Conservation (phyloP, 164 flowering plant genomes). For the Chimonanthus salicifolius region DNA sequence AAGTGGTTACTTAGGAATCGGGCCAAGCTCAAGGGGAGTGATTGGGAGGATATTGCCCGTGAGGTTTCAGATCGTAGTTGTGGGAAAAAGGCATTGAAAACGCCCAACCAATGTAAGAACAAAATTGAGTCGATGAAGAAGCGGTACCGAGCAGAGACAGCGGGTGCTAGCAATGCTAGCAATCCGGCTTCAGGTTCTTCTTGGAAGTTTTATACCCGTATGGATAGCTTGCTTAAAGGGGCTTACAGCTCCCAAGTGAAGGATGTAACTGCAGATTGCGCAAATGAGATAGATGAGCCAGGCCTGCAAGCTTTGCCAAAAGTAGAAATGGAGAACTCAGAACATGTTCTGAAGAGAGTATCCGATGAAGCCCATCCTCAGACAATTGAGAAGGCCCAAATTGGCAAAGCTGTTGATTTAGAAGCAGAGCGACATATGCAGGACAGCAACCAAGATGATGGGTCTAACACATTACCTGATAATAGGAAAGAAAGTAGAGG, state of each 20-base stretch:
- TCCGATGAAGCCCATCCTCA: not conserved
- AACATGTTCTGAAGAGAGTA: not conserved
- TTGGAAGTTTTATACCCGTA: conserved; percentile 19
- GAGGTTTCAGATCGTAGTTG: conserved; percentile 15
- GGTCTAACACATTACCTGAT: conserved; percentile 19
- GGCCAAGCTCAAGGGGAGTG: conserved; percentile 23
- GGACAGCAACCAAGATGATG: conserved; percentile 19
- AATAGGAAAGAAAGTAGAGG: conserved; percentile 12
- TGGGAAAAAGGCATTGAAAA: conserved; percentile 12
- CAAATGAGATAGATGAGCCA: conserved; percentile 6
- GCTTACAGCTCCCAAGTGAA: conserved; percentile 1
- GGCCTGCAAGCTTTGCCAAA: conserved; percentile 7
- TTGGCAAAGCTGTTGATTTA: conserved; percentile 10
- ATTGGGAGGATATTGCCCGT: conserved; percentile 25
- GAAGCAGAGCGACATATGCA: conserved; percentile 10
- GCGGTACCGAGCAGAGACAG: conserved; percentile 19
- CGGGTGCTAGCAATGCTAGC: not conserved
- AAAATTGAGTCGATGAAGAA: conserved; percentile 29
- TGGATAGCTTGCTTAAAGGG: conserved; percentile 21
- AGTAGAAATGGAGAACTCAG: conserved; percentile 14
- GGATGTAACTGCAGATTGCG: conserved; percentile 1
- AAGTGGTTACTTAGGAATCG: conserved; percentile 25
- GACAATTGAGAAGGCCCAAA: not conserved
- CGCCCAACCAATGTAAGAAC: conserved; percentile 26
- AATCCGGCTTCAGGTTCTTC: conserved; percentile 7